These are phyloP conservation scores for Penicillium verhagenii DNA, from an alignment of 495 filamentous ascomycete species.

Conservation along the genomic window DNA sequence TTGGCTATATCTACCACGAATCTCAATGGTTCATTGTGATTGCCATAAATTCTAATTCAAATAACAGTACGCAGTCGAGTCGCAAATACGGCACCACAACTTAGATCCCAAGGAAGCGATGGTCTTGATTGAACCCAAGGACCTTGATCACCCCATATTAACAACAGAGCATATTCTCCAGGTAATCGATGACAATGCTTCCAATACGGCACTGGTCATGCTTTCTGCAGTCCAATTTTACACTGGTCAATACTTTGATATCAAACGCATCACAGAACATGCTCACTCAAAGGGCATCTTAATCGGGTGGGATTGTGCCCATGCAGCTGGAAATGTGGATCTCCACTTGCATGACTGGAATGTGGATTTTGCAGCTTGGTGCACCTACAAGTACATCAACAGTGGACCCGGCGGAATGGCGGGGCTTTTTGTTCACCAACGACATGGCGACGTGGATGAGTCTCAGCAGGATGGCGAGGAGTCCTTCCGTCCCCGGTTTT, in stretches of 20 bases:
- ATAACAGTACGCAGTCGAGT: constrained; percentile 82
- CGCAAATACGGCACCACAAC: constrained; percentile 78
- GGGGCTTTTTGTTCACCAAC: constrained; percentile 82
- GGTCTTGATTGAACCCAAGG: constrained; percentile 68
- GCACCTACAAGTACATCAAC: constrained; percentile 96
- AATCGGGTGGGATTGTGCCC: constrained; percentile 93
- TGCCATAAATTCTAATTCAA: not conserved
- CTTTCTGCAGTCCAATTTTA: constrained; percentile 95
- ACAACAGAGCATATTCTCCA: constrained; percentile 72
- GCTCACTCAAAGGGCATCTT: constrained; percentile 74
- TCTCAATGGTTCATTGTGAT: not conserved
- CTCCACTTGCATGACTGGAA: constrained; percentile 86
- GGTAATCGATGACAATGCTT: constrained; percentile 73
- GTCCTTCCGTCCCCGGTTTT: constrained; percentile 57
- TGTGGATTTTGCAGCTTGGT: constrained; percentile 97
- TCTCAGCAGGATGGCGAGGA: constrained; percentile 30
- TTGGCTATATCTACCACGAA: no score
- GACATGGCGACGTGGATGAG: constrained; percentile 57
- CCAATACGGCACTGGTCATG: constrained; percentile 73
- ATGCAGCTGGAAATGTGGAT: constrained; percentile 89
- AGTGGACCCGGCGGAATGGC: constrained; percentile 85
- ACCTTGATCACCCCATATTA: constrained; percentile 51
- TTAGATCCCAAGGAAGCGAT: constrained; percentile 67
- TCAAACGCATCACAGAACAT: constrained; percentile 76
- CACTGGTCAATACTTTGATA: constrained; percentile 88